phyloP scores from a whole-genome alignment of 768 basidiomycete species.

The Harrya chromipes region DNA sequence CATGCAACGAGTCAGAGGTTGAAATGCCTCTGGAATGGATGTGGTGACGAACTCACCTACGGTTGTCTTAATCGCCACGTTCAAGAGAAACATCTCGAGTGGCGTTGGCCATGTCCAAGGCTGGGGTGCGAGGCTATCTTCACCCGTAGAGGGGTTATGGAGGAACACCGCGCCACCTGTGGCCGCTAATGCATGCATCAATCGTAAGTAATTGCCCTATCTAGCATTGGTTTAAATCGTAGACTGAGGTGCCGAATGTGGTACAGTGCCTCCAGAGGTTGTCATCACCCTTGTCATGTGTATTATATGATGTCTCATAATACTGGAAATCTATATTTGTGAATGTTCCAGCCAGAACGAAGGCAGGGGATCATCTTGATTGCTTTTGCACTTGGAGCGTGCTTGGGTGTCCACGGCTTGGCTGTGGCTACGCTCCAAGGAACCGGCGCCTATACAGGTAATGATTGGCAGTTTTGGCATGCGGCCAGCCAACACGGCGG shows the following conservation, averaged over 20 bases:
- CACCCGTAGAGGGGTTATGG: conserved; percentile 22
- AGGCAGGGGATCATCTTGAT: too few species aligned
- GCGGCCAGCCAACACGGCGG: too few species aligned
- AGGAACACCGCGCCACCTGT: conserved; percentile 13
- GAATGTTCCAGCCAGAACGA: too few species aligned
- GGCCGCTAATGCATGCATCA: neutral
- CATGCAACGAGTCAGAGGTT: neutral
- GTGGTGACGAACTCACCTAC: conserved; percentile 13
- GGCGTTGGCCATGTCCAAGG: conserved; percentile 22
- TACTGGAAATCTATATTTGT: neutral
- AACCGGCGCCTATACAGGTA: conserved; percentile 4
- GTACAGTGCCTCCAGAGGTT: neutral
- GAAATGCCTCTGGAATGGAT: conserved; percentile 17
- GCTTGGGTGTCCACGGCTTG: too few species aligned
- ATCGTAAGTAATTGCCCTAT: neutral
- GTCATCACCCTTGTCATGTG: neutral
- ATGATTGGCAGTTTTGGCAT: neutral
- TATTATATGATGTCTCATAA: conserved; percentile 1
- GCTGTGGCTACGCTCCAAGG: too few species aligned
- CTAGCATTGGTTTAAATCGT: neutral
- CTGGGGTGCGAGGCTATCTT: conserved; percentile 8
- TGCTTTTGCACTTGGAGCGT: too few species aligned
- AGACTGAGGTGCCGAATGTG: conserved; percentile 3
- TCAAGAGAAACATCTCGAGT: conserved; percentile 22
- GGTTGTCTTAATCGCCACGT: conserved; percentile 21